Percentiles rank a stretch among this genome's conserved stretches.
Evolutionary conservation across 495 filamentous ascomycete species (phyloP).

Genomic region (Penicillium verhagenii): DNA sequence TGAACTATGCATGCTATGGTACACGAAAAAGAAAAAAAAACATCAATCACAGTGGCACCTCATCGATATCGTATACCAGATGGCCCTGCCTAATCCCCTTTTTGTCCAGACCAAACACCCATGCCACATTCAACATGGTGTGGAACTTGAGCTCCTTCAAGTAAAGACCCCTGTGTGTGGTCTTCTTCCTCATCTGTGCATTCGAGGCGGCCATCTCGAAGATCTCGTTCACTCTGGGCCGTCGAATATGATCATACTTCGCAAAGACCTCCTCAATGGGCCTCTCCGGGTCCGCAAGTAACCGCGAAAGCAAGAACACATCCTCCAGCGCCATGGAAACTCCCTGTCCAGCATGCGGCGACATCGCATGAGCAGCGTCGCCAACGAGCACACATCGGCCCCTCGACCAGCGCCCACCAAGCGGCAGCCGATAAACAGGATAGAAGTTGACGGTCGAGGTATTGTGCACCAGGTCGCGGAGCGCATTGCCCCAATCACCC

Average conservation of each 20-base stretch:
- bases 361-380: constrained; percentile 49
- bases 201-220: constrained; percentile 21
- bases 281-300: constrained; percentile 26
- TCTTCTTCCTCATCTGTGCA: constrained; percentile 18
- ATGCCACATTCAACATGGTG: constrained; percentile 8
- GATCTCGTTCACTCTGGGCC: constrained; percentile 30
- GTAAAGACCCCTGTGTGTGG: constrained; percentile 25
- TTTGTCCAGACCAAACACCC: constrained; percentile 20
- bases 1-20: background rate
- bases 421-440: constrained; percentile 47
- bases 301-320: constrained; percentile 34
- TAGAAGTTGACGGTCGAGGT: constrained; percentile 46
- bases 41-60: constrained; percentile 10
- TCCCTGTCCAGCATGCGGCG: constrained; percentile 45
- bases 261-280: constrained; percentile 21
- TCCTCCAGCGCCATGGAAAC: constrained; percentile 49
- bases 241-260: constrained; percentile 27
- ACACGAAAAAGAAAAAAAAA: background rate
- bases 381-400: constrained; percentile 35
- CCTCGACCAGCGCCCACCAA: constrained; percentile 42
- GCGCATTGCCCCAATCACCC: constrained; percentile 39
- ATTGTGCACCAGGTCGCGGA: constrained; percentile 39
- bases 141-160: constrained; percentile 24
- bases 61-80: constrained; percentile 32
- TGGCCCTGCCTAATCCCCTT: constrained; percentile 26